phyloP scores from a whole-genome alignment of 1,284 basidiomycete genomes.

The Inonotus obliquus region DNA sequence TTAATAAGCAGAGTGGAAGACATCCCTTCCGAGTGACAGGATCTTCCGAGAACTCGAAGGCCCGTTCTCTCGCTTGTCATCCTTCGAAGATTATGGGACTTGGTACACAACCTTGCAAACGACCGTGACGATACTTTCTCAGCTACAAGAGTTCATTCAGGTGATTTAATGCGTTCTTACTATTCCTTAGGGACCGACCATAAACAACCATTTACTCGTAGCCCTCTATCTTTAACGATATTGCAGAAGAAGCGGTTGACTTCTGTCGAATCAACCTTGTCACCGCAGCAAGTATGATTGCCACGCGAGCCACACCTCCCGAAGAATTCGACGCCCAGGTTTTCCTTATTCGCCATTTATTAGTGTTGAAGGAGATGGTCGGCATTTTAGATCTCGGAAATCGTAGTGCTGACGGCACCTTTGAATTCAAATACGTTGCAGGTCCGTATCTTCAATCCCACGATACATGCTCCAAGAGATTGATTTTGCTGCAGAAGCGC shows the following conservation, averaged over 20 bases:
- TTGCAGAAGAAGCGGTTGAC: conserved; percentile 85
- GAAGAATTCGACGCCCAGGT: conserved; percentile 66
- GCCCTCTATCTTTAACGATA: conserved; percentile 90
- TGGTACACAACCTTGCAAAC: conserved; percentile 88
- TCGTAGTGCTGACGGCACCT: conserved; percentile 32
- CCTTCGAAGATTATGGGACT: conserved; percentile 68
- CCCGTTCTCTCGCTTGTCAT: conserved; percentile 67
- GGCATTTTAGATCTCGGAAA: conserved; percentile 66
- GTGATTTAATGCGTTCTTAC: conserved; percentile 38
- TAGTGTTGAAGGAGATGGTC: conserved; percentile 87
- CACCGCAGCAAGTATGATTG: conserved; percentile 61
- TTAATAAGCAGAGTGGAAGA: conserved; percentile 38
- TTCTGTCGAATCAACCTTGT: conserved; percentile 78
- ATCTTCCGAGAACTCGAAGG: conserved; percentile 62
- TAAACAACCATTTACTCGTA: conserved; percentile 28
- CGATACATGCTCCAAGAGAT: conserved; percentile 11
- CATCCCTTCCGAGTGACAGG: conserved; percentile 37
- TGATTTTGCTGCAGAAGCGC: conserved; percentile 47
- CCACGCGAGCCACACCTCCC: conserved; percentile 40
- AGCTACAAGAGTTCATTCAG: conserved; percentile 87
- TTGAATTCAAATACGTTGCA: conserved; percentile 46
- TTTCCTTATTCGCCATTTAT: conserved; percentile 85
- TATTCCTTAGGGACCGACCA: background rate
- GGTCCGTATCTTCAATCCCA: conserved; percentile 31
- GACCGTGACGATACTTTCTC: conserved; percentile 84